A percentile compares a stretch with the other conserved stretches of the same genome.
phyloP scores from a whole-genome alignment of 176 grass and related monocot species.

The Phoenix dactylifera region DNA sequence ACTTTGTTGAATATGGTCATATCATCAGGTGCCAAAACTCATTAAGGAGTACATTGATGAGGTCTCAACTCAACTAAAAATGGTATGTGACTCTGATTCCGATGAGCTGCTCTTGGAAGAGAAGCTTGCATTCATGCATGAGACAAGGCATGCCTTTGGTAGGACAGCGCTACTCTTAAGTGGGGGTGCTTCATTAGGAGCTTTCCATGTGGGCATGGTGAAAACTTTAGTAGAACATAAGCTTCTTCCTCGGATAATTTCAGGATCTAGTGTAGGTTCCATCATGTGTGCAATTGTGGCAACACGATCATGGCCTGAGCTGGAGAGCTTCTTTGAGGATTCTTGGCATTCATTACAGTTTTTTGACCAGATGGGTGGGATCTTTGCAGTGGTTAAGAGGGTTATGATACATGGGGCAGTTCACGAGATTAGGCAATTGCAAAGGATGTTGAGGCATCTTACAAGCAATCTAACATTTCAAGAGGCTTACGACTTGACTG shows the following conservation, averaged over 20 bases:
- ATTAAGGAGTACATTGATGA: slow-evolving; percentile 98
- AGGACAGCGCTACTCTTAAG: slow-evolving; percentile 80
- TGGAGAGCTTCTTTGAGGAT: slow-evolving; percentile 89
- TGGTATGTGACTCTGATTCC: slow-evolving; percentile 83
- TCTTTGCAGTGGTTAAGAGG: slow-evolving; percentile 72
- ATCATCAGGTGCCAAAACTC: slow-evolving; percentile 57
- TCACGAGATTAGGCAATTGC: slow-evolving; percentile 74
- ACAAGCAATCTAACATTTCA: slow-evolving; percentile 96
- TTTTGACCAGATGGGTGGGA: slow-evolving; percentile 86
- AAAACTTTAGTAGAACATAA: slow-evolving; percentile 83
- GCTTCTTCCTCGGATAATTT: slow-evolving; percentile 74
- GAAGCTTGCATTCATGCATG: slow-evolving; percentile 93
- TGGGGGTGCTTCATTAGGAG: slow-evolving; percentile 79
- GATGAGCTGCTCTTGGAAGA: slow-evolving; percentile 76
- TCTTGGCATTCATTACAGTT: slow-evolving; percentile 82
- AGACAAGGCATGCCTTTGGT: slow-evolving; percentile 89
- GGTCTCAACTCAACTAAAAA: slow-evolving; percentile 80
- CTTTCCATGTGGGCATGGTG: slow-evolving; percentile 81
- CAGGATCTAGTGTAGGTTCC: slow-evolving; percentile 81
- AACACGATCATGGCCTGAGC: slow-evolving; percentile 75
- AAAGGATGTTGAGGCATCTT: slow-evolving; percentile 61
- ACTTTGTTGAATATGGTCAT: no score
- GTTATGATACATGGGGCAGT: slow-evolving; percentile 72
- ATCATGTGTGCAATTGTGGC: slow-evolving; percentile 82
- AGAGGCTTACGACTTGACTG: slow-evolving; percentile 95